Percentiles rank a stretch among this genome's conserved stretches.
These are phyloP conservation scores for Aspergillus udagawae DNA, from an alignment of 2,329 filamentous ascomycete genomes.

Conservation along the genomic window DNA sequence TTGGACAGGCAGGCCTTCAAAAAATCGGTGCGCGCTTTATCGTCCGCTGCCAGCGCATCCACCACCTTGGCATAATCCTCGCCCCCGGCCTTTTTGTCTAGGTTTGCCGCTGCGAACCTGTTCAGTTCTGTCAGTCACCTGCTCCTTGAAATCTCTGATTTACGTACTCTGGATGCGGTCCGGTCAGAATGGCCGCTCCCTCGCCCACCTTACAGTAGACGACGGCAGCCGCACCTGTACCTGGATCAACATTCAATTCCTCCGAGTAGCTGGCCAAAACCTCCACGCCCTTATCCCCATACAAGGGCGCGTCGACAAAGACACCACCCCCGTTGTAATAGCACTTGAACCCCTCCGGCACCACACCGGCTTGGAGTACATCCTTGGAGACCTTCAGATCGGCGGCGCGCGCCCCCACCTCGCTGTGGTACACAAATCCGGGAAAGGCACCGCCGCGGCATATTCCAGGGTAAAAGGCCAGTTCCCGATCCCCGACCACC, in stretches of 20 bases:
- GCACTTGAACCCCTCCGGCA: conserved; percentile 62
- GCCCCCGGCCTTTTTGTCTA: conserved; percentile 63
- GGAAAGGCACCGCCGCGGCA: conserved; percentile 83
- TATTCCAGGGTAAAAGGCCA: conserved; percentile 81
- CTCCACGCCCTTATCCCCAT: conserved; percentile 64
- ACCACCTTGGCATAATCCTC: conserved; percentile 69
- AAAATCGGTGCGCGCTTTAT: conserved; percentile 68
- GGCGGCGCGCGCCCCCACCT: conserved; percentile 73
- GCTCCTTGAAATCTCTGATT: conserved; percentile 3
- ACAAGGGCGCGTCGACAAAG: conserved; percentile 73
- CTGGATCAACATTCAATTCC: conserved; percentile 70
- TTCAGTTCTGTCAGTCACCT: conserved; percentile 15
- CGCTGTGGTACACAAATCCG: conserved; percentile 87
- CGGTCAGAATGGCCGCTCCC: conserved; percentile 74
- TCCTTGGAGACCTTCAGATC: conserved; percentile 61
- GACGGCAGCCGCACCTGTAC: conserved; percentile 69
- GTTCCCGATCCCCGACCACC: conserved; percentile 78
- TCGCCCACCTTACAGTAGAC: conserved; percentile 80
- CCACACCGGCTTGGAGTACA: conserved; percentile 50
- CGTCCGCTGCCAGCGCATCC: conserved; percentile 62
- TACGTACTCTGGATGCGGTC: conserved; percentile 84
- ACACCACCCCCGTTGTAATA: conserved; percentile 96
- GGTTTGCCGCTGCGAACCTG: conserved; percentile 78
- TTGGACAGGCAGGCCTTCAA: conserved; percentile 75
- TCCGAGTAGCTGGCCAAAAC: conserved; percentile 77